A percentile compares a stretch with the other conserved stretches of the same genome.
phyloP scores from a whole-genome alignment of 23 red algal genomes.

The Gracilaria caudata region DNA sequence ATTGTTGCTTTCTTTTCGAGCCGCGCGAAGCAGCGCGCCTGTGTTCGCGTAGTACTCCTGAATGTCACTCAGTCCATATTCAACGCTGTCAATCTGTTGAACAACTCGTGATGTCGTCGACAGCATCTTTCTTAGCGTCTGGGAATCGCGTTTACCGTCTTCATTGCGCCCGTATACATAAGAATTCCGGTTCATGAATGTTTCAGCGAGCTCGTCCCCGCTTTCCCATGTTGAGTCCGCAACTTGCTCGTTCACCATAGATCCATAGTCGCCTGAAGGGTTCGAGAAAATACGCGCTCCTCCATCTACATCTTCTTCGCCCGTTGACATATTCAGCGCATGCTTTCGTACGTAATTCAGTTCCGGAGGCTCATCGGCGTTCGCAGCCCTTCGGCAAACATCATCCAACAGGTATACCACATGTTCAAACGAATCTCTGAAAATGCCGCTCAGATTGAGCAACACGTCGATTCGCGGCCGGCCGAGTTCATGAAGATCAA shows the following conservation, averaged over 20 bases:
- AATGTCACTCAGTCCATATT: slow-evolving; percentile 79
- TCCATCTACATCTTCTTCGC: slow-evolving; percentile 28
- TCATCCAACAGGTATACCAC: slow-evolving; percentile 74
- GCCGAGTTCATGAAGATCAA: slow-evolving; percentile 30
- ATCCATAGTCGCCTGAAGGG: slow-evolving; percentile 60
- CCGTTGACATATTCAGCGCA: not conserved
- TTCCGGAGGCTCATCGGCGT: slow-evolving; percentile 42
- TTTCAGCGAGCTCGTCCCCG: slow-evolving; percentile 63
- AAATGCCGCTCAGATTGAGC: slow-evolving; percentile 69
- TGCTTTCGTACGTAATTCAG: slow-evolving; percentile 62
- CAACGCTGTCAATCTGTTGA: slow-evolving; percentile 76
- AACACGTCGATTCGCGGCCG: slow-evolving; percentile 74
- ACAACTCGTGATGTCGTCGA: slow-evolving; percentile 62
- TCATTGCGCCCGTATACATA: slow-evolving; percentile 54
- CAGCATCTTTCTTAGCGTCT: slow-evolving; percentile 37
- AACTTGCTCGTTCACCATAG: slow-evolving; percentile 72
- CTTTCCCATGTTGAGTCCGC: slow-evolving; percentile 61
- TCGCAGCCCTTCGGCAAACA: slow-evolving; percentile 64
- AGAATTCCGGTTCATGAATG: slow-evolving; percentile 64
- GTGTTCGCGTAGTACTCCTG: slow-evolving; percentile 85
- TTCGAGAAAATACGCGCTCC: slow-evolving; percentile 75
- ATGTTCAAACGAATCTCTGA: slow-evolving; percentile 76
- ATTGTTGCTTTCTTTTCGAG: slow-evolving; percentile 47
- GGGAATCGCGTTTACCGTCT: not conserved
- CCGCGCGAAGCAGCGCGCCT: slow-evolving; percentile 66